phyloP scores from a whole-genome alignment of 169 alveolate species.

The Babesia ovata region DNA sequence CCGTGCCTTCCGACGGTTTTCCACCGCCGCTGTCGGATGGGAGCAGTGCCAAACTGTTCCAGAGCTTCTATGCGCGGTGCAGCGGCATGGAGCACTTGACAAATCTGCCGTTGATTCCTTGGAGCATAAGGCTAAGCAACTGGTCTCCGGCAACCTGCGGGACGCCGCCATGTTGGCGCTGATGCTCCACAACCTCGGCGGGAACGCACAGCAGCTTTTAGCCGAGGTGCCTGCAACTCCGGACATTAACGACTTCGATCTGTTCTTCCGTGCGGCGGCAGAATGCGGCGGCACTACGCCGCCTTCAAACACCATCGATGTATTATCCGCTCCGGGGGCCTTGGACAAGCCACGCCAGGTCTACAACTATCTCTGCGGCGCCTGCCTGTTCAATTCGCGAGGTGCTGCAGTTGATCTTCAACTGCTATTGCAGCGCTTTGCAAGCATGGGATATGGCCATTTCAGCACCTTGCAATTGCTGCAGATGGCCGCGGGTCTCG shows the following conservation, averaged over 20 bases:
- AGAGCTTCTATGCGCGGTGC: constrained; percentile 21
- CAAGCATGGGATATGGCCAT: background rate
- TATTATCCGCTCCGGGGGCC: background rate
- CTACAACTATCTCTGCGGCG: constrained; percentile 32
- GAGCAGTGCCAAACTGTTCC: constrained; percentile 1
- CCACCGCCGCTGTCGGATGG: background rate
- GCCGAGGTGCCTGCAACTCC: background rate
- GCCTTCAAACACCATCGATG: background rate
- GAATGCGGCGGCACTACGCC: constrained; percentile 29
- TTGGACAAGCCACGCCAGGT: constrained; percentile 1
- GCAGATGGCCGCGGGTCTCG: constrained; percentile 25
- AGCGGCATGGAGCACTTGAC: constrained; percentile 1
- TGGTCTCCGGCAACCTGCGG: constrained; percentile 30
- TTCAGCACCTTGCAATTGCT: constrained; percentile 15
- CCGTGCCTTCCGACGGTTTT: background rate
- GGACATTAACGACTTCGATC: constrained; percentile 11
- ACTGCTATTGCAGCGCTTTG: background rate
- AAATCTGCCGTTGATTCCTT: background rate
- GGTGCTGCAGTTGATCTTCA: background rate
- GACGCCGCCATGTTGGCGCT: constrained; percentile 46
- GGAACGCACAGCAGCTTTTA: constrained; percentile 15
- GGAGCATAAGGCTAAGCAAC: constrained; percentile 25
- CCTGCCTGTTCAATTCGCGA: background rate
- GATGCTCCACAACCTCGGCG: constrained; percentile 40
- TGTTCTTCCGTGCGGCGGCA: constrained; percentile 39